Base-by-base conservation (phyloP, 495 filamentous ascomycete genomes). In the Tetracladium setigerum region DNA sequence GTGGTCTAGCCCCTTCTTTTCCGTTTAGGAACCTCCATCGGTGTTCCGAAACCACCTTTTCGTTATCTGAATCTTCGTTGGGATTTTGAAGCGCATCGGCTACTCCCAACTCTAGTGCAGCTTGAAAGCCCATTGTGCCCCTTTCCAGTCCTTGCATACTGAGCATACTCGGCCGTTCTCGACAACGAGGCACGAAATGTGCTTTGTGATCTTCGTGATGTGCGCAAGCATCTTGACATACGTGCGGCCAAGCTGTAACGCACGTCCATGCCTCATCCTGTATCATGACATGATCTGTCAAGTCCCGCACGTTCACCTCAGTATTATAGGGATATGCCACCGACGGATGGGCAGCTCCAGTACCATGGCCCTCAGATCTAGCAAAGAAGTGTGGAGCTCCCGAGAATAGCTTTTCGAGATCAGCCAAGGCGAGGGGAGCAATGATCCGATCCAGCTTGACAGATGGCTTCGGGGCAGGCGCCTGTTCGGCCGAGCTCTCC, bases 371-470 rank as follows among this genome's bases (percentile, higher is more conserved):
- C 55, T 66, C 74, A 62, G 68, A 79, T 56, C 66, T 70, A 63
- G 64, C 78, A 53, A 82, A 72, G 60, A 84, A 89, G 57, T 86
- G 84, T 32, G 84, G 84, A 12, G 84, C 84, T n/a, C 83, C 84
- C 24, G 83, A 86, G 59, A 89, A 83, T 31, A 89, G 69, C 40
- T 77, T 75, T 59, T 83, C 81, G 47, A 86, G 60, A 40, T 87
- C 82, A 17, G 71, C 65, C 19, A 74, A 73, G 24, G 69, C 76
- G 38, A 86, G 65, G n/a, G 70, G 69, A 37, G 72, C 60, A 64
- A 77, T 76, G 57, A 76, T 77, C 60, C 74, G 62, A 42, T 67
- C 61, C 12, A 76, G 63, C 49, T 69, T 72, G 32, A 76, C 57
- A 4, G 31, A 16, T 34, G 33, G 36, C 13, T 30, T 33, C 16